Percentiles rank a stretch among this genome's conserved stretches.
Conservation (phyloP, 2,329 filamentous ascomycete species). For the Cladobotryum mycophilum region DNA sequence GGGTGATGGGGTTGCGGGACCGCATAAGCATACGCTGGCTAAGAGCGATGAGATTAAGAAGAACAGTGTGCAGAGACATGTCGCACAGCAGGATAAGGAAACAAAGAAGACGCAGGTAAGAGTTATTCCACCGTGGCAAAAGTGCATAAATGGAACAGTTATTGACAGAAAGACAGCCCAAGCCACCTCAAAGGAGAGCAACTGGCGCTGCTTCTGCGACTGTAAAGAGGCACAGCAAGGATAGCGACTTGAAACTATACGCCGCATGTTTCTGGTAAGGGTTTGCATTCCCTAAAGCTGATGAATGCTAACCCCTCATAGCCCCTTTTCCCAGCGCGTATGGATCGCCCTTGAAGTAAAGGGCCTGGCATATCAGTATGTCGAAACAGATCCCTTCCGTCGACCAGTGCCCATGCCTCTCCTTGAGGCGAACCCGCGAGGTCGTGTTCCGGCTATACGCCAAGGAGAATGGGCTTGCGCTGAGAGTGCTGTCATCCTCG, state of each 20-base stretch:
- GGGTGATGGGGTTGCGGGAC: constrained; percentile 60
- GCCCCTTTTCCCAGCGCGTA: constrained; percentile 78
- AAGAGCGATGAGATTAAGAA: constrained; percentile 77
- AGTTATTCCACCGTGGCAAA: background rate
- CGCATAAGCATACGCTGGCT: constrained; percentile 67
- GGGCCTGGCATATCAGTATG: constrained; percentile 73
- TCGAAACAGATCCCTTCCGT: constrained; percentile 75
- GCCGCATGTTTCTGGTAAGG: constrained; percentile 75
- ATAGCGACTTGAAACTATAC: constrained; percentile 68
- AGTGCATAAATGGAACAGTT: background rate
- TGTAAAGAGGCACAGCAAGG: constrained; percentile 61
- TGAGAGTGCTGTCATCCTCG: constrained; percentile 75
- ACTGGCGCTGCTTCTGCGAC: constrained; percentile 66
- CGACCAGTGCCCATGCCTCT: constrained; percentile 52
- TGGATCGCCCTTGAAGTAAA: constrained; percentile 86
- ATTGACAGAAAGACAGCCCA: constrained; percentile 36
- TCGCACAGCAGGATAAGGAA: constrained; percentile 60
- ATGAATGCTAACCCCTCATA: constrained; percentile 23
- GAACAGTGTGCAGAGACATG: constrained; percentile 64
- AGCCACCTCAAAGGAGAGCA: constrained; percentile 64
- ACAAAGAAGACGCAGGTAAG: constrained; percentile 45
- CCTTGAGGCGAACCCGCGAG: constrained; percentile 69
- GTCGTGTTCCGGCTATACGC: constrained; percentile 68
- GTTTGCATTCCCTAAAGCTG: constrained; percentile 16
- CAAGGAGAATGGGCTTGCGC: constrained; percentile 78